These are phyloP conservation scores for Kodamaea restingae DNA, from an alignment of 805 yeast species.

Conservation along the genomic window DNA sequence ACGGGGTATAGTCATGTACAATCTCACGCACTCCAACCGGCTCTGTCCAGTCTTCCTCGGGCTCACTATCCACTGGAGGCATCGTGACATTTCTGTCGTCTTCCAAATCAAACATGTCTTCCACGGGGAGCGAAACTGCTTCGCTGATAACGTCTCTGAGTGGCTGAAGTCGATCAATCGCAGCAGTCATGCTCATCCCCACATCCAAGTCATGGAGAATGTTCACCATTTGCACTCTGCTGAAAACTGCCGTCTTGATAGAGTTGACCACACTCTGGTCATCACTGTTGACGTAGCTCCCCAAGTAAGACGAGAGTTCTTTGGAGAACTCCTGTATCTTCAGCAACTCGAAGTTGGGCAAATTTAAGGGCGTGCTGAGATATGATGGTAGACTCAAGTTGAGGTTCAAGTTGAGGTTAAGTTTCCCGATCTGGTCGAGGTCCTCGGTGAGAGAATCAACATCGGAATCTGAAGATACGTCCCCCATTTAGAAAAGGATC, in stretches of 20 bases:
- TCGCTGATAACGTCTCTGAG: slow-evolving; percentile 43
- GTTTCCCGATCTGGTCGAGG: slow-evolving; percentile 49
- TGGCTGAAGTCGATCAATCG: slow-evolving; percentile 50
- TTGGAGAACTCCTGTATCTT: slow-evolving; percentile 23
- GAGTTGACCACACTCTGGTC: slow-evolving; percentile 21
- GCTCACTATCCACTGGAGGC: slow-evolving; percentile 5
- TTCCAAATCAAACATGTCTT: slow-evolving; percentile 33
- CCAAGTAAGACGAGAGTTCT: slow-evolving; percentile 29
- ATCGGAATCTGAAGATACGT: slow-evolving; percentile 18
- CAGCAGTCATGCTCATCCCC: slow-evolving; percentile 49
- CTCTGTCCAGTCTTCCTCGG: slow-evolving; percentile 34
- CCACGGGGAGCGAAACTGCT: slow-evolving; percentile 48
- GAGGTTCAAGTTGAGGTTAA: slow-evolving; percentile 30
- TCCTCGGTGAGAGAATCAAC: slow-evolving; percentile 42
- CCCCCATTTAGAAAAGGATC: slow-evolving; percentile 1
- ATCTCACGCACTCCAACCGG: slow-evolving; percentile 54
- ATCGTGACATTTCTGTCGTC: slow-evolving; percentile 14
- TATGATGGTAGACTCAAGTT: slow-evolving; percentile 22
- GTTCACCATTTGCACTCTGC: slow-evolving; percentile 40
- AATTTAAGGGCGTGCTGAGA: slow-evolving; percentile 14
- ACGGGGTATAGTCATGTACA: slow-evolving; percentile 44
- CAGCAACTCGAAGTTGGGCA: slow-evolving; percentile 23
- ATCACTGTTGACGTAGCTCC: slow-evolving; percentile 19
- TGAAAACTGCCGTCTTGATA: slow-evolving; percentile 36
- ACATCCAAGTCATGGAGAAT: slow-evolving; percentile 37